Evolutionary conservation across 176 grass and related monocot species (phyloP).

Genomic region (Musa beccarii): DNA sequence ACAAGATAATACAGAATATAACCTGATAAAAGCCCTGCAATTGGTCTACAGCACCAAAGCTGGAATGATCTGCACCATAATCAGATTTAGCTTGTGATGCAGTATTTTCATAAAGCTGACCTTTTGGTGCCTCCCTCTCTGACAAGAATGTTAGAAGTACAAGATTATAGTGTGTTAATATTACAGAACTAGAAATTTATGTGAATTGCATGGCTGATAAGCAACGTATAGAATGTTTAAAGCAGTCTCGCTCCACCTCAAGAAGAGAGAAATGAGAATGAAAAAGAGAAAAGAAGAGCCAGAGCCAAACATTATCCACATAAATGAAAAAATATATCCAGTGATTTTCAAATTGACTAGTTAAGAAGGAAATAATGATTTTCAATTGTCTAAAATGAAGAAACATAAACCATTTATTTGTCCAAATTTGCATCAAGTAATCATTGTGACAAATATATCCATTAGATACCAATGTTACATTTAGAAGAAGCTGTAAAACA

Average conservation of each 20-base stretch:
- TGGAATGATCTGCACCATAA: constrained; percentile 28
- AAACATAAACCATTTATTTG: too few relatives aligned
- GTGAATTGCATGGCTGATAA: background rate
- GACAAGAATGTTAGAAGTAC: constrained; percentile 20
- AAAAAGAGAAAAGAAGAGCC: background rate
- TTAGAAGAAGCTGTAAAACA: too few relatives aligned
- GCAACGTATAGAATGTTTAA: too few relatives aligned
- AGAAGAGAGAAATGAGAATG: background rate
- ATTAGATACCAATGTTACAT: too few relatives aligned
- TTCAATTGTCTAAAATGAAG: too few relatives aligned
- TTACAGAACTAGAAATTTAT: constrained; percentile 5
- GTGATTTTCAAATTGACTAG: too few relatives aligned
- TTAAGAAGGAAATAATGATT: too few relatives aligned
- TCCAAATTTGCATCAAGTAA: too few relatives aligned
- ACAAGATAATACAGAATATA: constrained; percentile 11
- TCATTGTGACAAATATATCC: too few relatives aligned
- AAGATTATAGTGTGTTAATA: constrained; percentile 15
- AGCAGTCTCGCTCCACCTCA: too few relatives aligned
- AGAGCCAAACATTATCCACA: too few relatives aligned
- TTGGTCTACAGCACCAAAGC: constrained; percentile 19
- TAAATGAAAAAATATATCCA: too few relatives aligned
- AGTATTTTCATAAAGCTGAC: constrained; percentile 23
- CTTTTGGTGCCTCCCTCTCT: constrained; percentile 34
- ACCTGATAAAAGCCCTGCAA: constrained; percentile 59
- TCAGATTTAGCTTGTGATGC: constrained; percentile 15